A percentile compares a stretch with the other conserved stretches of the same genome.
Evolutionary conservation across 345 rosid species (phyloP).

Genomic region (Gossypium anomalum): DNA sequence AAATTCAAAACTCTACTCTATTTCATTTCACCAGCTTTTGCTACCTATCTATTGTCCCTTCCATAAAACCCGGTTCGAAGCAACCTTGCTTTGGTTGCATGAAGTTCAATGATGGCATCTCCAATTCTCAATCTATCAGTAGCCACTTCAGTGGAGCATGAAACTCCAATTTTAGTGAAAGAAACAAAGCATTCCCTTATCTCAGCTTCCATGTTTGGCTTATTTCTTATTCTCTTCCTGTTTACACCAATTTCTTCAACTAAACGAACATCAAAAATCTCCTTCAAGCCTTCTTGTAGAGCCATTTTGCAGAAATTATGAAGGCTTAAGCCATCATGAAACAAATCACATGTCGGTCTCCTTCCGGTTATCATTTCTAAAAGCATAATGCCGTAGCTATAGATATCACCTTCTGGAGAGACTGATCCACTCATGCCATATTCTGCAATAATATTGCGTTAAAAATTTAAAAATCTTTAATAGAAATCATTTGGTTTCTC

Average conservation of each 20-base stretch:
- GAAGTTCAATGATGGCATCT: not conserved
- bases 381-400: slow-evolving; percentile 28
- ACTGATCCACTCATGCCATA: slow-evolving; percentile 15
- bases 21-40: not conserved
- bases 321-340: slow-evolving; percentile 17
- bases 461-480: not conserved
- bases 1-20: not conserved
- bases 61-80: not conserved
- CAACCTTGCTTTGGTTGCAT: not conserved
- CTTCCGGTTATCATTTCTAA: slow-evolving; percentile 24
- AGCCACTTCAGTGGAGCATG: slow-evolving; percentile 2
- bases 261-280: slow-evolving; percentile 9
- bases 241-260: not conserved
- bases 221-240: not conserved
- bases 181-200: not conserved
- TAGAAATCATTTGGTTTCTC: not conserved
- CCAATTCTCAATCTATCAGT: not conserved
- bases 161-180: not conserved
- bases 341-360: slow-evolving; percentile 20
- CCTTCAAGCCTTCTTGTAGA: slow-evolving; percentile 8
- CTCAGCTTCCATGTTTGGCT: not conserved
- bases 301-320: slow-evolving; percentile 15
- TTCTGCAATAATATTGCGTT: not conserved
- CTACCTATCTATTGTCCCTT: not conserved
- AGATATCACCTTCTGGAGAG: slow-evolving; percentile 20